Percentiles rank a stretch among this genome's conserved stretches.
Conservation (phyloP, 345 rosid species). For the Linum trigynum region DNA sequence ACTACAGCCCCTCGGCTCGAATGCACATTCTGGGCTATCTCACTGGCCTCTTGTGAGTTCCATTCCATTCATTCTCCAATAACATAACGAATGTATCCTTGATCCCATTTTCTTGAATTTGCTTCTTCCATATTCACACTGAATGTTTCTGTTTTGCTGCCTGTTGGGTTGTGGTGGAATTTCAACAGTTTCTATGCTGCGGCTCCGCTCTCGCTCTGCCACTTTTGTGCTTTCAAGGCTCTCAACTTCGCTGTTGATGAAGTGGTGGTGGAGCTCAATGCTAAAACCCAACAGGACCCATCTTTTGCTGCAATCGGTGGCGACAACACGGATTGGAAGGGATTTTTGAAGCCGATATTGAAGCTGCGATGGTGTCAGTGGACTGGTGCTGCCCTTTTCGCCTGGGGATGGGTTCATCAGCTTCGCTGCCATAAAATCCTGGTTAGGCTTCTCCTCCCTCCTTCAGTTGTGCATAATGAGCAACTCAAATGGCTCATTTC, state of each 20-base stretch:
- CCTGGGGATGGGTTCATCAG: slow-evolving; percentile 1
- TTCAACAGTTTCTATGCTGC: slow-evolving; percentile 11
- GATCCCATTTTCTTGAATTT: not conserved
- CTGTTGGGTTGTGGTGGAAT: not conserved
- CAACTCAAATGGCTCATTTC: not conserved
- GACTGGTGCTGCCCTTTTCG: not conserved
- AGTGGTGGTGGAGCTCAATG: not conserved
- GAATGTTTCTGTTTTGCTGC: not conserved
- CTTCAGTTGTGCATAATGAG: not conserved
- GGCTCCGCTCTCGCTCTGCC: slow-evolving; percentile 9
- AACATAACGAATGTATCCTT: not conserved
- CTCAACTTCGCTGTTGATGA: not conserved
- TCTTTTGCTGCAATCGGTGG: not conserved
- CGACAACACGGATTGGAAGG: not conserved
- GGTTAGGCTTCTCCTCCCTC: not conserved
- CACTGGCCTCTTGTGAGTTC: slow-evolving; percentile 17
- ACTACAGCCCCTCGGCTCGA: slow-evolving; percentile 16
- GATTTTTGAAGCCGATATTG: not conserved
- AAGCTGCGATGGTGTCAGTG: slow-evolving; percentile 1
- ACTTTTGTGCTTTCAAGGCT: slow-evolving; percentile 1
- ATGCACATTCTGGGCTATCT: slow-evolving; percentile 18
- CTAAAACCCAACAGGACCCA: not conserved
- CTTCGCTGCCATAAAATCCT: not conserved
- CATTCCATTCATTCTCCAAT: not conserved
- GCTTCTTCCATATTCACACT: not conserved